Base-by-base conservation (phyloP, 2,329 filamentous ascomycete genomes). In the Ophidiomyces ophidiicola region DNA sequence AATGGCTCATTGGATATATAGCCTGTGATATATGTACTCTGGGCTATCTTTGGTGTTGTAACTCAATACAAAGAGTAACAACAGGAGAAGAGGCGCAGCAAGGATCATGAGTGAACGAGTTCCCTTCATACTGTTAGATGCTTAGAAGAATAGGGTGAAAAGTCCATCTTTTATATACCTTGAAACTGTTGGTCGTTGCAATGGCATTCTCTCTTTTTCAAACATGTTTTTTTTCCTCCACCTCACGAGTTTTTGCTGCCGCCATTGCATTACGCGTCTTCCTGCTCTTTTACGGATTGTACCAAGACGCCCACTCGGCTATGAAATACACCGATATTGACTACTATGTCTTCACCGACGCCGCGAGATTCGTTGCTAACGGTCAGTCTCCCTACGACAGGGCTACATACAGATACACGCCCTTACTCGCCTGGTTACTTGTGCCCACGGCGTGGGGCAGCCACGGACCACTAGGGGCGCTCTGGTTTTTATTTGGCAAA, bases 281-380 rank as follows among this genome's bases (percentile, higher is more conserved):
- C 21, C 77, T 98, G 46, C 73, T 96, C 35, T 57, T 92, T 53
- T 96, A 96, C 59, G 88, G 90, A 43, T 74, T 85, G 44, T 87
- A 83, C 69, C 90, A 98, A 66, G 90, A 98, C 63, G 80, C 84
- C 44, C 72, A 87, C 63, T 92, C 86, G 5, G 79, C 88, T 10
- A 66, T 98, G 55, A 96, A 96, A 64, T 98, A 96, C 68, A 98
- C 90, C 36, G 90, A 98, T 63, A 94, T 98, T 53, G 90, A 98
- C 69, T 98, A 98, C 63, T 78, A 86, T 48, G 90, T 98, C 59
- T 98, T 98, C 68, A 96, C 90, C 34, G 88, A 96, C 59, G 90
- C 90, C 18, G 76, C 90, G 2, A 81, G 82, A 48, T 88, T 82
- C 60, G 66, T 84, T 30, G 64, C 78, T 3, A 66, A 62, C n/a